A percentile compares a stretch with the other conserved stretches of the same genome.
phyloP scores from a whole-genome alignment of 371 early-diverging fungal genomes.

The Rhizomucor miehei region DNA sequence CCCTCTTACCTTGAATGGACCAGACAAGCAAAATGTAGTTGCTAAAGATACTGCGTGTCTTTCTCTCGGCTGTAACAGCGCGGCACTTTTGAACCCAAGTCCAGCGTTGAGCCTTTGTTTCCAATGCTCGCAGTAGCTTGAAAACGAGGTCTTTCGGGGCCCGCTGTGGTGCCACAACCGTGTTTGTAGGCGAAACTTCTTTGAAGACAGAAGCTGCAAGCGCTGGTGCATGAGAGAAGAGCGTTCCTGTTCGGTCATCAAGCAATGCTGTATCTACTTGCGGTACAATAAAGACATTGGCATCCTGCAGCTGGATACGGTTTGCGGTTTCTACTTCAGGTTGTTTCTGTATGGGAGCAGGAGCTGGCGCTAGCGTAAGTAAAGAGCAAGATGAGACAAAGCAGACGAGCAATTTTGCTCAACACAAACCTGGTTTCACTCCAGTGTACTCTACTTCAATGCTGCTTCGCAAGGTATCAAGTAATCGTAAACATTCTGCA shows the following conservation, averaged over 20 bases:
- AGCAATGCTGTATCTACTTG: conserved; percentile 6
- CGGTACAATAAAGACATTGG: conserved; percentile 17
- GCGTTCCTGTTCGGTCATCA: conserved; percentile 22
- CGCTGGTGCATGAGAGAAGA: conserved; percentile 15
- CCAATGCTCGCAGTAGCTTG: conserved; percentile 16
- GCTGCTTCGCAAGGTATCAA: conserved; percentile 24
- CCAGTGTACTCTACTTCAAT: conserved; percentile 31
- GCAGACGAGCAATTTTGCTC: neutral
- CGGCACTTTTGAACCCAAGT: conserved; percentile 26
- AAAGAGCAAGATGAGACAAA: neutral
- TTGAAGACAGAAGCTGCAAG: conserved; percentile 1
- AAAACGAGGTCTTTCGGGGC: conserved; percentile 16
- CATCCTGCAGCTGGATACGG: conserved; percentile 19
- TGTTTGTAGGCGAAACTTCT: conserved; percentile 4
- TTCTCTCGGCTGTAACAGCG: conserved; percentile 28
- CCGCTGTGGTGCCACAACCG: conserved; percentile 10
- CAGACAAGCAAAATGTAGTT: conserved; percentile 44
- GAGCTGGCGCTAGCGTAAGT: conserved; percentile 8
- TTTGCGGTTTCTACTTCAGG: conserved; percentile 9
- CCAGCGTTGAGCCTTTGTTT: conserved; percentile 15
- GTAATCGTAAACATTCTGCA: conserved; percentile 31
- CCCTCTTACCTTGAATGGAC: conserved; percentile 49
- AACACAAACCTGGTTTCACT: conserved; percentile 17
- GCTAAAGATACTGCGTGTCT: conserved; percentile 32
- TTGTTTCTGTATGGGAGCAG: conserved; percentile 13